Base-by-base conservation (phyloP, 2,329 filamentous ascomycete species). In the Iodosphaeria phyllophila region DNA sequence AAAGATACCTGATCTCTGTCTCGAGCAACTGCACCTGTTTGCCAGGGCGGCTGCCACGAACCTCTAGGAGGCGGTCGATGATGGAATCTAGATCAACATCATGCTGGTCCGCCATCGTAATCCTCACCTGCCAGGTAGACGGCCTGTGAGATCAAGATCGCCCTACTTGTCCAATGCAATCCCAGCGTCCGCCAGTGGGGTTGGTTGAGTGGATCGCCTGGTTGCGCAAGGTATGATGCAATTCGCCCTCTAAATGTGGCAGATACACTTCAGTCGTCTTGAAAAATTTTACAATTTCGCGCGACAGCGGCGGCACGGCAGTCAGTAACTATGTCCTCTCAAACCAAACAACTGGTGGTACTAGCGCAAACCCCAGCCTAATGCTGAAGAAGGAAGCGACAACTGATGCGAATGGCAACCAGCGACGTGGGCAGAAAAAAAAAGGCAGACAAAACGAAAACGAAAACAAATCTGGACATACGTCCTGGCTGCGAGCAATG, bases 21-120 rank as follows among this genome's bases (percentile, higher is more conserved):
- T 98, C 89, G 38, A 92, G 64, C 39, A 98, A 70, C 60, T 95
- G 86, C 28, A 98, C 89, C 59, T 95, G 89, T 64, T 98, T 98
- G 44, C 89, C 89, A 30, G 89, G 89, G 48, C 89, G 75, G 66
- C 84, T 93, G 51, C 86, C 89, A 58, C 89, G 77, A 50, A 95
- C 89, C 60, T 98, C 89, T 48, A 95, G 67, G 47, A 98, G 71
- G 56, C 89, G 74, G 57, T 95, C 86, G 64, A 98, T 95, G 73
- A 95, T 92, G 47, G 84, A 93, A 58, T 98, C 89, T 60, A 98
- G 69, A 61, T 95, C 86, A 59, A 95, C 80, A 58, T 95, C 86
- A 58, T 82, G 60, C 51, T 68, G 63, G 51, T 69, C 64, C 48
- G 63, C 62, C 72, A 60, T 74, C 47, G 43, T 58, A 35, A 38